Conservation (phyloP, 2,329 filamentous ascomycete species). For the Colletotrichum chlorophyti region DNA sequence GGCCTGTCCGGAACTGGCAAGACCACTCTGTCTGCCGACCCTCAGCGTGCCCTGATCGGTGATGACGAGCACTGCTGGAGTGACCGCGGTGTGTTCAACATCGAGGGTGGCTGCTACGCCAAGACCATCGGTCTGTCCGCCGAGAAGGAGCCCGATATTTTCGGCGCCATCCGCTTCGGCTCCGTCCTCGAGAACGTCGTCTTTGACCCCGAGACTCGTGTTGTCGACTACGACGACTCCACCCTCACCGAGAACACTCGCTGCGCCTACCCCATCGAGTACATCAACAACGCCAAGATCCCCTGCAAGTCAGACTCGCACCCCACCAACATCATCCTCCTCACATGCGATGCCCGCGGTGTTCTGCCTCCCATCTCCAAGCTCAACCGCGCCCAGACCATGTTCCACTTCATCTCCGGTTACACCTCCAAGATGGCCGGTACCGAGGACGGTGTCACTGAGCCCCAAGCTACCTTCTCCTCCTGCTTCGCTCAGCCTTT, state of each 20-base stretch:
- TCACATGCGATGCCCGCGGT: slow-evolving; percentile 97
- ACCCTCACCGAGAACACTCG: slow-evolving; percentile 98
- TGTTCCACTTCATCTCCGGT: slow-evolving; percentile 99
- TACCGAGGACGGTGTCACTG: slow-evolving; percentile 94
- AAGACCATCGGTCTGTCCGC: slow-evolving; percentile 97
- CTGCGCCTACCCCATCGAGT: slow-evolving; percentile 98
- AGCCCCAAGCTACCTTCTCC: slow-evolving; percentile 98
- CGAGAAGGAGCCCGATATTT: slow-evolving; percentile 99
- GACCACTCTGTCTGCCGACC: slow-evolving; percentile 96
- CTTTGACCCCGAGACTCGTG: slow-evolving; percentile 87
- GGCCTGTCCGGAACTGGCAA: slow-evolving; percentile 98
- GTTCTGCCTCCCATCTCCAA: slow-evolving; percentile 98
- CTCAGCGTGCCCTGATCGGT: slow-evolving; percentile 94
- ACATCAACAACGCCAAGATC: slow-evolving; percentile 98
- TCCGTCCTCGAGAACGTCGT: slow-evolving; percentile 99
- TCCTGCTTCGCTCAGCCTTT: slow-evolving; percentile 99
- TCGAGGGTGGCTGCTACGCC: slow-evolving; percentile 98
- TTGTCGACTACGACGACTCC: slow-evolving; percentile 93
- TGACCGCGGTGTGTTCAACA: slow-evolving; percentile 97
- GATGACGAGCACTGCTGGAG: slow-evolving; percentile 99
- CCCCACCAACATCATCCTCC: slow-evolving; percentile 94
- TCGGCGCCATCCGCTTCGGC: slow-evolving; percentile 92
- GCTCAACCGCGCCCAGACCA: slow-evolving; percentile 91
- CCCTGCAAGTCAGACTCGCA: slow-evolving; percentile 88
- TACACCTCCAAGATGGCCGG: slow-evolving; percentile 99